These are phyloP conservation scores for Thalassiosira ordinaria DNA, from an alignment of 352 stramenopile species.

Conservation along the genomic window DNA sequence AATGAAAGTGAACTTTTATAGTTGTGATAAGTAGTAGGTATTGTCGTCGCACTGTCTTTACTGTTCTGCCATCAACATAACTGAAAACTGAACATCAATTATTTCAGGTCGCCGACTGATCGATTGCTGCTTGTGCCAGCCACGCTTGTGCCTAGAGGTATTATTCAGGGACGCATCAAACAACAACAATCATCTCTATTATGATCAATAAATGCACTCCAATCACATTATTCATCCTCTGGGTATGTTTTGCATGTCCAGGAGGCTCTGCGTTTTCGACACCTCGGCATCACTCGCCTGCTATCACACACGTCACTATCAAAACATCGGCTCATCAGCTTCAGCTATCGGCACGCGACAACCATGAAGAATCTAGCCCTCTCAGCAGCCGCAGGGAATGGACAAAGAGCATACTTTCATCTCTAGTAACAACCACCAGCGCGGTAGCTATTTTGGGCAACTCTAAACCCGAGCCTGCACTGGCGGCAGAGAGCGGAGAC, in stretches of 20 bases:
- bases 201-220: constrained; percentile 14
- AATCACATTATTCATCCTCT: constrained; percentile 16
- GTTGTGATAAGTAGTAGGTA: too few relatives aligned
- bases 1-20: too few relatives aligned
- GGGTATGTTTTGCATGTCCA: constrained; percentile 3
- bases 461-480: background rate
- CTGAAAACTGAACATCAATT: too few relatives aligned
- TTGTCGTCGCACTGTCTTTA: too few relatives aligned
- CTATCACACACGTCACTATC: background rate
- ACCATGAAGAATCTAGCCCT: background rate
- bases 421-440: constrained; percentile 12
- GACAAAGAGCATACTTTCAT: constrained; percentile 9
- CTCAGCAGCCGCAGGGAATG: constrained; percentile 22
- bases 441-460: background rate
- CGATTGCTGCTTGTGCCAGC: too few relatives aligned
- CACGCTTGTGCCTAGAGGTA: too few relatives aligned
- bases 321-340: constrained; percentile 5
- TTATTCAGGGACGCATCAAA: background rate
- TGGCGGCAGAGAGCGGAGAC: background rate
- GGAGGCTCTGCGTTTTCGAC: constrained; percentile 21
- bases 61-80: too few relatives aligned
- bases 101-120: too few relatives aligned
- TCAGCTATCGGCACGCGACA: background rate
- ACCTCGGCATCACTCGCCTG: background rate
- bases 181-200: background rate